Conservation (phyloP, 2,329 filamentous ascomycete species). For the Fusarium goolgardi region DNA sequence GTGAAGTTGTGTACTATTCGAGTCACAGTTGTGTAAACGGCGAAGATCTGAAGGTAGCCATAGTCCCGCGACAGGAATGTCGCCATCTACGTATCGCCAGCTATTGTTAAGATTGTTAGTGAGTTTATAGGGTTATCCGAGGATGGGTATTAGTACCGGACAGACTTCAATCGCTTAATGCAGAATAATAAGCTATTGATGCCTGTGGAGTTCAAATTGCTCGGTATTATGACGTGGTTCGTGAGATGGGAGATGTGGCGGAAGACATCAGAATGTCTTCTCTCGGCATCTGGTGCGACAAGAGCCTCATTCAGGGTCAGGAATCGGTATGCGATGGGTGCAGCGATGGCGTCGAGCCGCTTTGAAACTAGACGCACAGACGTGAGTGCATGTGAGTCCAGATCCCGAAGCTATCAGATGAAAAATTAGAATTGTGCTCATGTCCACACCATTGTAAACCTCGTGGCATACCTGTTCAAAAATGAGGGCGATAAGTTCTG, state of each 20-base stretch:
- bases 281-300: conserved; percentile 51
- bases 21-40: conserved; percentile 47
- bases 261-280: conserved; percentile 49
- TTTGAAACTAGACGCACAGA: conserved; percentile 54
- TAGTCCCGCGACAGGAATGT: conserved; percentile 39
- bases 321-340: conserved; percentile 57
- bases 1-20: conserved; percentile 50
- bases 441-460: not conserved
- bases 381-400: conserved; percentile 52
- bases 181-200: conserved; percentile 52
- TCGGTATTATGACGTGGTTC: conserved; percentile 55
- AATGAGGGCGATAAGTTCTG: conserved; percentile 58
- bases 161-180: conserved; percentile 53
- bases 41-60: conserved; percentile 57
- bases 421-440: conserved; percentile 22
- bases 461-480: conserved; percentile 54
- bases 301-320: conserved; percentile 55
- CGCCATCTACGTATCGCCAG: conserved; percentile 54
- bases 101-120: conserved; percentile 45
- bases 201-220: conserved; percentile 54
- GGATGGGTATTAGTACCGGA: conserved; percentile 51
- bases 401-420: conserved; percentile 53
- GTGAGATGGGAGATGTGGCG: conserved; percentile 54
- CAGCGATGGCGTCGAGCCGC: conserved; percentile 56
- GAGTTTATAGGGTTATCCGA: not conserved